Conservation (phyloP, 768 basidiomycete species). For the Lactarius evosmus region DNA sequence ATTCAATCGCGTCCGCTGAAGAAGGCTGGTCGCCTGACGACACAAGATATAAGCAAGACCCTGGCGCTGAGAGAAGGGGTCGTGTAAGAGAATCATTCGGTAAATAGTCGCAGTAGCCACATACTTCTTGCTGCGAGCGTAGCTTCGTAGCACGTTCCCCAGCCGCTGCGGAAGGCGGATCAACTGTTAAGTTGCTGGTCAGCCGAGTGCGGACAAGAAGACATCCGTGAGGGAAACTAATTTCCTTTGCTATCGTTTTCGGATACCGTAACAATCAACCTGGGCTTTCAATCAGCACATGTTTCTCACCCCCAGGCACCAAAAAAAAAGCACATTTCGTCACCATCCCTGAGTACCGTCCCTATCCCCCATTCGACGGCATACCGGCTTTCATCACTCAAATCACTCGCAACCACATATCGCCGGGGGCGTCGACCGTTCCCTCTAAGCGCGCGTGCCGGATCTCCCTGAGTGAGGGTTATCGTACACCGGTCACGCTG, state of each 20-base stretch:
- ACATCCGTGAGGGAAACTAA: conserved; percentile 29
- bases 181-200: conserved; percentile 43
- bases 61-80: conserved; percentile 59
- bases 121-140: conserved; percentile 87
- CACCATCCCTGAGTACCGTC: conserved; percentile 91
- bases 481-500: conserved; percentile 92
- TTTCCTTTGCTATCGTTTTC: conserved; percentile 89
- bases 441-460: conserved; percentile 48
- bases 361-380: conserved; percentile 99
- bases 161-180: conserved; percentile 64
- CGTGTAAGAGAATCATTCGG: conserved; percentile 3
- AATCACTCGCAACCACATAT: conserved; percentile 91
- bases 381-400: conserved; percentile 91
- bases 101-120: conserved; percentile 27
- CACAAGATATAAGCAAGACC: conserved; percentile 82
- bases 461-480: conserved; percentile 81
- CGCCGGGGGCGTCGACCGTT: conserved; percentile 54
- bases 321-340: conserved; percentile 63
- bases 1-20: conserved; percentile 88
- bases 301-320: not conserved
- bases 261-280: conserved; percentile 83
- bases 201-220: conserved; percentile 3
- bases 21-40: conserved; percentile 82
- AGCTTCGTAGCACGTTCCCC: conserved; percentile 77
- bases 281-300: conserved; percentile 29